These are phyloP conservation scores for Xylaria palmicola DNA, from an alignment of 495 filamentous ascomycete genomes.

Conservation along the genomic window DNA sequence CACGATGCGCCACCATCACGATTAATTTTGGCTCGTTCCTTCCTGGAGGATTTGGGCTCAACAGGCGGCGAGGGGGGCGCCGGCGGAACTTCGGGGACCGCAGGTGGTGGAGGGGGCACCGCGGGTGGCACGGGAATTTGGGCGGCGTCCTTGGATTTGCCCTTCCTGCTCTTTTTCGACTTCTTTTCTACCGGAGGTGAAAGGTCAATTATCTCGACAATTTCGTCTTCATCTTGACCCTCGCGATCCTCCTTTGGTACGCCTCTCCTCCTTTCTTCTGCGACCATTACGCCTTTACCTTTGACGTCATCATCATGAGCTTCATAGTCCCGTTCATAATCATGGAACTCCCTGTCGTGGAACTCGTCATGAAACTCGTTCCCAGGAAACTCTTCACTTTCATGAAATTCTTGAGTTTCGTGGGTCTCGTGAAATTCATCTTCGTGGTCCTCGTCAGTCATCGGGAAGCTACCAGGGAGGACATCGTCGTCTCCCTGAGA, in stretches of 20 bases:
- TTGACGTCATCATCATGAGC: background rate
- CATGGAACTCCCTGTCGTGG: background rate
- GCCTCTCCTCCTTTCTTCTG: background rate
- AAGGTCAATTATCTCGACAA: slow-evolving; percentile 49
- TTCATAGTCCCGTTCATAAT: too few relatives aligned
- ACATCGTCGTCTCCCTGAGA: slow-evolving; percentile 46
- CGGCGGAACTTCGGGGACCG: slow-evolving; percentile 48
- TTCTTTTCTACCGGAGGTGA: slow-evolving; percentile 42
- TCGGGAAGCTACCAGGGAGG: slow-evolving; percentile 51
- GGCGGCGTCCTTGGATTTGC: slow-evolving; percentile 32
- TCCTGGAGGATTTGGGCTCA: slow-evolving; percentile 40
- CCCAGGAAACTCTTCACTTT: background rate
- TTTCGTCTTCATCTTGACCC: slow-evolving; percentile 42
- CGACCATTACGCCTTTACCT: too few relatives aligned
- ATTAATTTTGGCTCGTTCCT: slow-evolving; percentile 47
- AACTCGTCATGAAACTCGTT: background rate
- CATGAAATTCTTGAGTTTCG: background rate
- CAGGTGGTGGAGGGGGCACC: slow-evolving; percentile 42
- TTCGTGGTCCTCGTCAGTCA: slow-evolving; percentile 16
- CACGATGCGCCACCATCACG: slow-evolving; percentile 41
- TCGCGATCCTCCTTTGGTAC: slow-evolving; percentile 46
- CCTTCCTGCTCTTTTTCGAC: slow-evolving; percentile 40
- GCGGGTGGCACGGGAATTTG: slow-evolving; percentile 31
- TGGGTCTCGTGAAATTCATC: background rate
- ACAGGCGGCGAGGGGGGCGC: slow-evolving; percentile 40